phyloP scores from a whole-genome alignment of 768 basidiomycete species.

The Aureoboletus auriporus region DNA sequence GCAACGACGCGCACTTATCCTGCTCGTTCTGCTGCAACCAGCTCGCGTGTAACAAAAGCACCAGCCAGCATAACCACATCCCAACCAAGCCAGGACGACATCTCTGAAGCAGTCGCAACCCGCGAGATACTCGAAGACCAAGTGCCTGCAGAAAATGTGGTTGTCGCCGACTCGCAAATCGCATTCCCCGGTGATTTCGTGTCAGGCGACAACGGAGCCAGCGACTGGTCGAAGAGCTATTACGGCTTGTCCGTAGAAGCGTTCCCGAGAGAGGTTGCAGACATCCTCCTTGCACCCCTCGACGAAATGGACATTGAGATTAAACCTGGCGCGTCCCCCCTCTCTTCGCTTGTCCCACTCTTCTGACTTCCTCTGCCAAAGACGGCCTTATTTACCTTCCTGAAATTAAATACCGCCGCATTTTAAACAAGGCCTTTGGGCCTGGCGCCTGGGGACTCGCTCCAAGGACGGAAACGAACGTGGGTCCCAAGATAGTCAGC shows the following conservation, averaged over 20 bases:
- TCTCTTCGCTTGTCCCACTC: not conserved
- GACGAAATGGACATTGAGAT: constrained; percentile 83
- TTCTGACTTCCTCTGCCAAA: constrained; percentile 26
- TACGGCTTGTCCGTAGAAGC: constrained; percentile 73
- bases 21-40: constrained; percentile 19
- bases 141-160: constrained; percentile 11
- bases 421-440: constrained; percentile 90
- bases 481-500: constrained; percentile 82
- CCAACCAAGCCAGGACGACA: constrained; percentile 17
- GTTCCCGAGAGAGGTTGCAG: constrained; percentile 71
- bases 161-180: constrained; percentile 12
- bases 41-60: constrained; percentile 24
- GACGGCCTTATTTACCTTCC: constrained; percentile 94
- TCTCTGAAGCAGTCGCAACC: constrained; percentile 17
- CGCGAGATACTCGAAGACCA: constrained; percentile 13
- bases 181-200: constrained; percentile 28
- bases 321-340: constrained; percentile 69
- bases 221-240: constrained; percentile 90
- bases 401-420: constrained; percentile 93
- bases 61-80: constrained; percentile 29
- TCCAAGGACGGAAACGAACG: constrained; percentile 87
- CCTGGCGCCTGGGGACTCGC: constrained; percentile 98
- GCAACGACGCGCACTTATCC: constrained; percentile 23
- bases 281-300: constrained; percentile 70
- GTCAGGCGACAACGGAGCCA: constrained; percentile 26